These are phyloP conservation scores for Talaromyces stipitatus DNA, from an alignment of 495 filamentous ascomycete species.

Conservation along the genomic window DNA sequence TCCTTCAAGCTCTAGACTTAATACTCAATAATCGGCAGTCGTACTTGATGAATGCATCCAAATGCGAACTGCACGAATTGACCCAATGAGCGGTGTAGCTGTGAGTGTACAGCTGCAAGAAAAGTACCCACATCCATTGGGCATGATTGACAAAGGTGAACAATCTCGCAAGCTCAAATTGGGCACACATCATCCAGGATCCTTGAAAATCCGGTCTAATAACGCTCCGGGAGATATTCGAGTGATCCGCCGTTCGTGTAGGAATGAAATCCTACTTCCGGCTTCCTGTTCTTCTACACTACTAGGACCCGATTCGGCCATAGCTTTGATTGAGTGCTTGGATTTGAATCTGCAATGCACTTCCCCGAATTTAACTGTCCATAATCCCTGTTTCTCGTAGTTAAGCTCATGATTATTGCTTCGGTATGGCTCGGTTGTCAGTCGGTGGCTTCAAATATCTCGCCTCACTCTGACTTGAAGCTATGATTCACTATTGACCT, in stretches of 20 bases:
- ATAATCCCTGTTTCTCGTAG: background rate
- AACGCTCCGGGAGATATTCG: background rate
- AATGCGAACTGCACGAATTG: background rate
- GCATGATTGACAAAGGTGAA: background rate
- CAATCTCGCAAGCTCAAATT: background rate
- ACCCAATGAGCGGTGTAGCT: background rate
- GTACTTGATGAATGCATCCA: background rate
- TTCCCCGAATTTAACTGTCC: background rate
- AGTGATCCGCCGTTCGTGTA: background rate
- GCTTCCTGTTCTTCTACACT: background rate
- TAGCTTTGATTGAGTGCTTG: background rate
- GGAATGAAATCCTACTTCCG: background rate
- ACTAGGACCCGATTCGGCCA: background rate
- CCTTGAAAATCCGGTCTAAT: background rate
- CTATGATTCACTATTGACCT: background rate
- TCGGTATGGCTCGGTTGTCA: background rate
- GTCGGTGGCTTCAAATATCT: background rate
- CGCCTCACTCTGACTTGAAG: background rate
- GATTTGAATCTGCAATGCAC: background rate
- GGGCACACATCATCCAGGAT: background rate
- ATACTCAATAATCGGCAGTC: background rate
- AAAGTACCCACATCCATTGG: background rate
- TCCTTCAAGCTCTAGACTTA: background rate
- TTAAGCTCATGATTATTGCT: background rate
- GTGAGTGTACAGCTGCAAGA: background rate